Conservation (phyloP, 257 asterid genomes). For the Jaltomata sinuosa region DNA sequence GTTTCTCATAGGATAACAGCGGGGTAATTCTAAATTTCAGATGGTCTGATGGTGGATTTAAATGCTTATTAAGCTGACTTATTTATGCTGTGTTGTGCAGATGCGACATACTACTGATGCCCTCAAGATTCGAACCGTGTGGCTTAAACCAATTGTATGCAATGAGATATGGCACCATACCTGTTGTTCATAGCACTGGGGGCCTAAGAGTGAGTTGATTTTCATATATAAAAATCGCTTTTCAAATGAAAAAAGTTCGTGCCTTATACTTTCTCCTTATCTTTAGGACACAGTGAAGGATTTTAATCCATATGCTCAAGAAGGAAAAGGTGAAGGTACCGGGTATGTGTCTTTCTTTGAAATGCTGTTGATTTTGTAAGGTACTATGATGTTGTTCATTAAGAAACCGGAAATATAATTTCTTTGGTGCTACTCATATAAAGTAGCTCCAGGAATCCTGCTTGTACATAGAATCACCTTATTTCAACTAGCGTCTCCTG, state of each 20-base stretch:
- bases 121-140: constrained; percentile 97
- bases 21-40: constrained; percentile 37
- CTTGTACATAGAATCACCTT: not conserved
- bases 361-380: not conserved
- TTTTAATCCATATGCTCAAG: constrained; percentile 66
- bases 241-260: not conserved
- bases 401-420: not conserved
- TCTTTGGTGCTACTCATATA: not conserved
- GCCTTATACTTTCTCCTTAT: not conserved
- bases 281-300: constrained; percentile 74
- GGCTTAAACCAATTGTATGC: constrained; percentile 95
- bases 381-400: not conserved
- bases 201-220: constrained; percentile 72
- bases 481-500: not conserved
- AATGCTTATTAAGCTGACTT: not conserved
- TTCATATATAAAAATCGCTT: not conserved
- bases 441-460: not conserved
- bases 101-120: constrained; percentile 86
- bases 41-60: not conserved
- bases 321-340: constrained; percentile 75
- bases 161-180: constrained; percentile 89
- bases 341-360: constrained; percentile 52
- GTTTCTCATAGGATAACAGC: constrained; percentile 87
- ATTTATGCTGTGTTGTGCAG: constrained; percentile 32
- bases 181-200: constrained; percentile 88